Evolutionary conservation across 108 stramenopile species (phyloP).

Genomic region (Epithemia pelagica): DNA sequence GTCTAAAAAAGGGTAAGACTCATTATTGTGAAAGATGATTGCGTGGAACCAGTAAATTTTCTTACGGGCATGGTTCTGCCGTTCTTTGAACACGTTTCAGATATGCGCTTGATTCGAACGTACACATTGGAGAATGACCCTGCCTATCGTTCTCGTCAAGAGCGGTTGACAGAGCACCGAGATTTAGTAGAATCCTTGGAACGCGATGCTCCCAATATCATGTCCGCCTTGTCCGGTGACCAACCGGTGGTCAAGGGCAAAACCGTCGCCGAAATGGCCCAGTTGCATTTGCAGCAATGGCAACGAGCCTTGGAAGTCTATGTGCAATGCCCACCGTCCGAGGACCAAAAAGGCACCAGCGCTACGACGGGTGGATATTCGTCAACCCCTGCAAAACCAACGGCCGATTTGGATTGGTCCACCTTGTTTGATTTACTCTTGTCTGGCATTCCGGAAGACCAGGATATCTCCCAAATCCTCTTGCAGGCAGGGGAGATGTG

Average conservation of each 20-base stretch:
- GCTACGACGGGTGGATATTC: background rate
- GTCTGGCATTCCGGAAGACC: conserved; percentile 50
- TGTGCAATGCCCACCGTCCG: conserved; percentile 48
- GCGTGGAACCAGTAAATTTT: no score
- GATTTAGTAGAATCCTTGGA: conserved; percentile 24
- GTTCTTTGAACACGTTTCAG: no score
- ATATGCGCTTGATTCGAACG: conserved; percentile 23
- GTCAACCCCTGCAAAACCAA: no score
- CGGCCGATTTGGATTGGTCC: conserved; percentile 38
- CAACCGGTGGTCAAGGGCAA: background rate
- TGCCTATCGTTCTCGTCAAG: conserved; percentile 24
- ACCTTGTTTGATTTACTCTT: conserved; percentile 58
- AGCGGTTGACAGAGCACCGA: conserved; percentile 33
- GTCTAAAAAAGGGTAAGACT: background rate
- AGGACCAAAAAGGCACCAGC: background rate
- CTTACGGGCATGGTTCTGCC: no score
- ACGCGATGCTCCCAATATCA: background rate
- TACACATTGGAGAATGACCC: conserved; percentile 38
- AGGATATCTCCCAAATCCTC: conserved; percentile 62
- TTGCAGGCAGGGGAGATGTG: conserved; percentile 60
- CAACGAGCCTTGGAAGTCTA: conserved; percentile 74
- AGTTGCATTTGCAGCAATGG: conserved; percentile 59
- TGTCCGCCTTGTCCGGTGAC: background rate
- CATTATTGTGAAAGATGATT: no score
- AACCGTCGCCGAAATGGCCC: conserved; percentile 31